phyloP scores from a whole-genome alignment of 495 filamentous ascomycete genomes.

The Podospora pseudoanserina region DNA sequence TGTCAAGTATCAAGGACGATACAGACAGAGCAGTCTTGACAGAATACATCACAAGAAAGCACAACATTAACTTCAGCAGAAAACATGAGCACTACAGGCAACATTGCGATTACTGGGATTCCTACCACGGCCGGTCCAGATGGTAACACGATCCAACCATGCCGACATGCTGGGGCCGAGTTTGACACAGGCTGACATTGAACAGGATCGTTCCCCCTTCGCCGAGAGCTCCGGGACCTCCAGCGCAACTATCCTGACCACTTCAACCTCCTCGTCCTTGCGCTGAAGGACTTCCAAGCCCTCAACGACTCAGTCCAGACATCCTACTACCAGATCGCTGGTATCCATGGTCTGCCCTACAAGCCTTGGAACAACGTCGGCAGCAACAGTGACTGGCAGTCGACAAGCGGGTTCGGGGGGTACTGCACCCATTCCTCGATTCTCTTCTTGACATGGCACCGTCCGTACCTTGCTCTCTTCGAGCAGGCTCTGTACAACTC shows the following conservation, averaged over 20 bases:
- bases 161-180: not conserved
- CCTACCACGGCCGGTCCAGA: not conserved
- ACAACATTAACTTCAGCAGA: not conserved
- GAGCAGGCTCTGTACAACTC: constrained; percentile 59
- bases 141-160: not conserved
- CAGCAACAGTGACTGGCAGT: constrained; percentile 27
- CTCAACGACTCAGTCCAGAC: constrained; percentile 18
- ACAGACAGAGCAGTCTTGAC: not conserved
- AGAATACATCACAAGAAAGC: not conserved
- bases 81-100: not conserved
- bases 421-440: constrained; percentile 65
- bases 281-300: constrained; percentile 24
- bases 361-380: constrained; percentile 39
- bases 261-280: constrained; percentile 33
- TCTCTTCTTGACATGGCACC: constrained; percentile 65
- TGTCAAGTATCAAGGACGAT: not conserved
- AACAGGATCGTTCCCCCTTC: constrained; percentile 27
- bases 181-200: not conserved
- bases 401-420: constrained; percentile 40
- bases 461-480: constrained; percentile 56
- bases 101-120: not conserved
- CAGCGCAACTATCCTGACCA: constrained; percentile 31
- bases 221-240: constrained; percentile 31
- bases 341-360: constrained; percentile 47
- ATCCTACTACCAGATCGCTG: constrained; percentile 40